These are phyloP conservation scores for Amylocystis lapponica DNA, from an alignment of 768 basidiomycete species.

Conservation along the genomic window DNA sequence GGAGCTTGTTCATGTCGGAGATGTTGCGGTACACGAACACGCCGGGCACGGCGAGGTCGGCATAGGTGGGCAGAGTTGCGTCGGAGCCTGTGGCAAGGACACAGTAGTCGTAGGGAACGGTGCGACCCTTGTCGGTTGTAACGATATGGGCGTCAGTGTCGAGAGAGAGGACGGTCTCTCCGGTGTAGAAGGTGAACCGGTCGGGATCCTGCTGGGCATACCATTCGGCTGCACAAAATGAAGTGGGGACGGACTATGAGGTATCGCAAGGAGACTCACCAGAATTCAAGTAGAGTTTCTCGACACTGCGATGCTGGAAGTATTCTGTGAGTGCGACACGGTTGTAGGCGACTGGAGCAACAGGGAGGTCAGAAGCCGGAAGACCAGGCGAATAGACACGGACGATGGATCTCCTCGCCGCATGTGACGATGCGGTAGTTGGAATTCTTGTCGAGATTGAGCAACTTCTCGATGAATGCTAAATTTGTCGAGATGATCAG, in stretches of 20 bases:
- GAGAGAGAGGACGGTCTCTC: conserved; percentile 41
- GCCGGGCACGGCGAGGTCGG: conserved; percentile 42
- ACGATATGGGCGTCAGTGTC: conserved; percentile 36
- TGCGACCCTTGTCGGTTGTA: conserved; percentile 39
- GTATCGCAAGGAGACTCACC: conserved; percentile 18
- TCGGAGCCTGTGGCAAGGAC: conserved; percentile 67
- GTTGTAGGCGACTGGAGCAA: conserved; percentile 42
- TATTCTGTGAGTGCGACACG: conserved; percentile 55
- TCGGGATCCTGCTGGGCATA: conserved; percentile 53
- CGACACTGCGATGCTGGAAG: conserved; percentile 53
- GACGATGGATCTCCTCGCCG: conserved; percentile 44
- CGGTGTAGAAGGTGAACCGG: conserved; percentile 45
- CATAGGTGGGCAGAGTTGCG: conserved; percentile 56
- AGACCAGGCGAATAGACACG: not conserved
- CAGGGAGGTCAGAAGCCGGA: not conserved
- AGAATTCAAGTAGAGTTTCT: conserved; percentile 55
- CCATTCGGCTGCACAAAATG: conserved; percentile 39
- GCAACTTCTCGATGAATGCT: conserved; percentile 69
- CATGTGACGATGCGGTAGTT: conserved; percentile 52
- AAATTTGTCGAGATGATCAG: not conserved
- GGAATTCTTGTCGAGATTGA: conserved; percentile 45
- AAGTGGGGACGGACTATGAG: too few relatives aligned
- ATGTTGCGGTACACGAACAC: conserved; percentile 72
- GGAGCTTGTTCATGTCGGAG: conserved; percentile 58
- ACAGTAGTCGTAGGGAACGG: conserved; percentile 52